Conservation (phyloP, 129 eudicot genomes). For the Pseudognaphalium luteoalbum region DNA sequence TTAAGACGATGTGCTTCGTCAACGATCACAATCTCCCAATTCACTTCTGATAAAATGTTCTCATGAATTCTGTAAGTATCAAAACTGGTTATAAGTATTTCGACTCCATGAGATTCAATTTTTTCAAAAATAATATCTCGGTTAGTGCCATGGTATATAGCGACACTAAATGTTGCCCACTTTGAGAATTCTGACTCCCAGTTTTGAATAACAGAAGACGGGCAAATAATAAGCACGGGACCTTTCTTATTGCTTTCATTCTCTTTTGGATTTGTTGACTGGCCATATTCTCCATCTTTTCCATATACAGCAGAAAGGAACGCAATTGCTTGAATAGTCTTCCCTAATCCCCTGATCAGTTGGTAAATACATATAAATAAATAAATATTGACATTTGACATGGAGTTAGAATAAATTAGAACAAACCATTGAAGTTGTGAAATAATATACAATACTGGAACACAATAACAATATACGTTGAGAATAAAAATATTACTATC, state of each 20-base stretch:
- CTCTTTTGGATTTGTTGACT: conserved; percentile 24
- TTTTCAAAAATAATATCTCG: conserved; percentile 66
- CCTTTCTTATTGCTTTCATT: conserved; percentile 42
- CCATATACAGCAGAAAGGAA: conserved; percentile 78
- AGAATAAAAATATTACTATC: background rate
- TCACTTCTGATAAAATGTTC: conserved; percentile 47
- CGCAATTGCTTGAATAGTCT: conserved; percentile 96
- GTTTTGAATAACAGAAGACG: conserved; percentile 80
- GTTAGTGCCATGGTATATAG: conserved; percentile 76
- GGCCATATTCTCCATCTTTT: conserved; percentile 56
- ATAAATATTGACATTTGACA: background rate
- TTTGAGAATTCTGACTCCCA: conserved; percentile 89
- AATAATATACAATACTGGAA: background rate
- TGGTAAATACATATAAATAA: background rate
- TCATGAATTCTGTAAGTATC: conserved; percentile 82
- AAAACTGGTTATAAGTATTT: conserved; percentile 83
- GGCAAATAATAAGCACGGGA: conserved; percentile 77
- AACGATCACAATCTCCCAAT: conserved; percentile 77
- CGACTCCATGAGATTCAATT: conserved; percentile 50
- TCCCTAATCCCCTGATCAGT: conserved; percentile 87
- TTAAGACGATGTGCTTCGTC: conserved; percentile 96
- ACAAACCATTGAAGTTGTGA: background rate
- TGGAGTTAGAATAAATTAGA: background rate
- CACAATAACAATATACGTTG: background rate
- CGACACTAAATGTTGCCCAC: conserved; percentile 73